A percentile compares a stretch with the other conserved stretches of the same genome.
These are phyloP conservation scores for Macrotyloma uniflorum DNA, from an alignment of 306 rosid species.

Conservation along the genomic window DNA sequence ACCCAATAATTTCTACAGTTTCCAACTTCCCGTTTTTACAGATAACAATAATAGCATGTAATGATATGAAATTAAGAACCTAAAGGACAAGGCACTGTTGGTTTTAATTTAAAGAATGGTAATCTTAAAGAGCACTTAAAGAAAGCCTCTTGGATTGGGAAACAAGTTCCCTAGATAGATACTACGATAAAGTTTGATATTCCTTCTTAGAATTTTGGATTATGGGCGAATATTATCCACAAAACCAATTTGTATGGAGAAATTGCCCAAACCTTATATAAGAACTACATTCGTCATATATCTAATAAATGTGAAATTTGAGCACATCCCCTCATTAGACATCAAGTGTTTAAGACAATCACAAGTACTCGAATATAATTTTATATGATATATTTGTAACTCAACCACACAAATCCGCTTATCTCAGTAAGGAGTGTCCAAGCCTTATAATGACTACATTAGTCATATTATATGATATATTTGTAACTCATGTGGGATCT, in stretches of 20 bases:
- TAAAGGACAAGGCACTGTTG: not conserved
- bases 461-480: not conserved
- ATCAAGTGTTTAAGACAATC: no score
- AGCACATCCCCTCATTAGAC: no score
- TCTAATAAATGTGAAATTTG: not conserved
- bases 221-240: not conserved
- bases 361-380: no score
- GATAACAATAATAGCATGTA: not conserved
- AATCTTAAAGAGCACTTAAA: not conserved
- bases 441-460: not conserved
- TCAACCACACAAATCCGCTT: no score
- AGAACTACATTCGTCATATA: not conserved
- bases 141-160: conserved; percentile 10
- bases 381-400: no score
- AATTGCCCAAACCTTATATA: not conserved
- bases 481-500: not conserved
- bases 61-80: conserved; percentile 4
- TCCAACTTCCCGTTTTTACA: not conserved
- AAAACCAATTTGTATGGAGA: not conserved
- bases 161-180: conserved; percentile 15
- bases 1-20: not conserved
- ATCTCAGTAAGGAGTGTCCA: not conserved
- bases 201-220: not conserved
- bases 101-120: not conserved
- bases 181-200: not conserved